phyloP scores from a whole-genome alignment of 257 asterid species.

The Primulina eburnea region DNA sequence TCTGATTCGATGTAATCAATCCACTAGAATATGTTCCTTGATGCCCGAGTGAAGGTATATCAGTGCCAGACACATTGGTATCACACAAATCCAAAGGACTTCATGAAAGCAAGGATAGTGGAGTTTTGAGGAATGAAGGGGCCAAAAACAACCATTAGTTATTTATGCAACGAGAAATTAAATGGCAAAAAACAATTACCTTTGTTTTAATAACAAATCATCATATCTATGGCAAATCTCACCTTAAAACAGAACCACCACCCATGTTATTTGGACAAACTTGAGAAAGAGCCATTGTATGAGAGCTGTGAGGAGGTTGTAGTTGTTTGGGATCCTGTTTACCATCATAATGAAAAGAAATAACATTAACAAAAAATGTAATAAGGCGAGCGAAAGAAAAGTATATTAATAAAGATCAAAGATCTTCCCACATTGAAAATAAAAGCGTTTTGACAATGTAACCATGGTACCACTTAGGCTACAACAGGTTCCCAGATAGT shows the following conservation, averaged over 20 bases:
- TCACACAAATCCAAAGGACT: slow-evolving; percentile 93
- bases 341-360: slow-evolving; percentile 42
- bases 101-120: slow-evolving; percentile 29
- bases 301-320: slow-evolving; percentile 86
- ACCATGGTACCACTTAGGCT: not conserved
- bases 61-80: slow-evolving; percentile 52
- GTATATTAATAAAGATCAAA: slow-evolving; percentile 5
- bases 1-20: slow-evolving; percentile 53
- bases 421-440: not conserved
- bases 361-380: slow-evolving; percentile 10
- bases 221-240: slow-evolving; percentile 35
- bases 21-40: slow-evolving; percentile 68
- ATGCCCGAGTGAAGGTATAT: slow-evolving; percentile 56
- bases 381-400: slow-evolving; percentile 13
- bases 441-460: too few species aligned
- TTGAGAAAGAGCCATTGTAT: slow-evolving; percentile 72
- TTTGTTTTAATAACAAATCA: slow-evolving; percentile 9
- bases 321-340: slow-evolving; percentile 79
- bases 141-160: not conserved
- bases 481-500: not conserved
- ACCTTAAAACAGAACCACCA: slow-evolving; percentile 81
- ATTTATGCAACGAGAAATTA: too few species aligned
- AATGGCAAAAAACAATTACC: slow-evolving; percentile 12
- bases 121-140: slow-evolving; percentile 18
- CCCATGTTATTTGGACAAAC: slow-evolving; percentile 66